Percentiles rank a stretch among this genome's conserved stretches.
These are phyloP conservation scores for Alternaria consortialis DNA, from an alignment of 2,329 filamentous ascomycete genomes.

Conservation along the genomic window DNA sequence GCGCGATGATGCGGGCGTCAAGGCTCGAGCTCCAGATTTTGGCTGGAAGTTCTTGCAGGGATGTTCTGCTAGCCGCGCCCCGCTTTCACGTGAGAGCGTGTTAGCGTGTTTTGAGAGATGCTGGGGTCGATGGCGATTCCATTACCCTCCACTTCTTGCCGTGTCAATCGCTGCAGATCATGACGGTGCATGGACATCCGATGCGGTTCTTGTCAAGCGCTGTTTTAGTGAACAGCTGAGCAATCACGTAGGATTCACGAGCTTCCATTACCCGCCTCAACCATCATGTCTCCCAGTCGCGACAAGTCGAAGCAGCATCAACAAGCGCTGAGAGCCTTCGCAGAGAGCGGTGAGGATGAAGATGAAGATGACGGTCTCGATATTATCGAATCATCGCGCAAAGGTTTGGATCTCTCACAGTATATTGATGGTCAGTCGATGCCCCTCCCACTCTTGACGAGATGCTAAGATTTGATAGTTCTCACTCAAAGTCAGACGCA, in stretches of 20 bases:
- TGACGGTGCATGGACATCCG: neutral
- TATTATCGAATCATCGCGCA: constrained; percentile 47
- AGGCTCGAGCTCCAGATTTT: constrained; percentile 19
- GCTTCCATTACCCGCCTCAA: neutral
- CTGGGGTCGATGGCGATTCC: neutral
- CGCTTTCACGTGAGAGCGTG: constrained; percentile 42
- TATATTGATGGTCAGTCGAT: constrained; percentile 43
- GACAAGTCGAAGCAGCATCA: constrained; percentile 25
- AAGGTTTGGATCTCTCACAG: constrained; percentile 43
- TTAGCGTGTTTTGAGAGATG: constrained; percentile 22
- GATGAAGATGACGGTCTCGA: constrained; percentile 54
- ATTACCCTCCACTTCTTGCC: neutral
- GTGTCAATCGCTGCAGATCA: neutral
- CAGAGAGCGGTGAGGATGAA: constrained; percentile 43
- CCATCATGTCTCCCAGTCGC: constrained; percentile 29
- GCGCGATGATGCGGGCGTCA: constrained; percentile 8
- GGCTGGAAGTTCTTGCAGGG: constrained; percentile 9
- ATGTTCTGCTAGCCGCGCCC: constrained; percentile 18
- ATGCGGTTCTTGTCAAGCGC: neutral
- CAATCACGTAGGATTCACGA: neutral
- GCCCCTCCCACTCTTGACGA: neutral
- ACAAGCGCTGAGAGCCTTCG: constrained; percentile 34
- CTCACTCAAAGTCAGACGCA: constrained; percentile 40
- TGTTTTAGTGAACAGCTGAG: neutral
- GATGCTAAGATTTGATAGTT: constrained; percentile 26